Base-by-base conservation (phyloP, 2,329 filamentous ascomycete species). In the Teratosphaeria destructans region DNA sequence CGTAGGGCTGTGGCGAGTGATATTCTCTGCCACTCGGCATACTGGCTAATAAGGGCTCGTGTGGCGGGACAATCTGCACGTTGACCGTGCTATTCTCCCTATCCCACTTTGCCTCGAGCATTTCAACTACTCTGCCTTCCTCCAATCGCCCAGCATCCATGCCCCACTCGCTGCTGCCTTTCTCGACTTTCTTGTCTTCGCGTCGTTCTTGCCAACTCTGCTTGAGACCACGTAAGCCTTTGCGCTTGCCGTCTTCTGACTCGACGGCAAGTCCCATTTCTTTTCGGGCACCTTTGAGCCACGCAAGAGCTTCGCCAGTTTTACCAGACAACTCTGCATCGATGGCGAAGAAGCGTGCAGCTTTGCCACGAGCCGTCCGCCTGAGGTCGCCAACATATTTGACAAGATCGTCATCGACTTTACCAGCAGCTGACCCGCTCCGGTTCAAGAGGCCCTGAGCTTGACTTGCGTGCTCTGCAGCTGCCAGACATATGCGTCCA, bases 71-170 rank as follows among this genome's bases (percentile, higher is more conserved):
- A 1, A 79, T 59, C 71, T 96, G 90, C 0, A 90, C 87, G 61
- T 92, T 90, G 67, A 96, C 86, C 85, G 89, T 95, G 73, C 96
- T 90, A 70, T 99, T 99, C 74, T 91, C 85, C 76, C 91, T 94
- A 62, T 84, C 85, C 93, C 94, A 96, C 72, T 96, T 96, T 43
- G 80, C 81, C 67, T 95, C 84, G 37, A 99, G 77, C 85, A 94
- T 90, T 67, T 94, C 89, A 57, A 96, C 80, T 2, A 97, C 87
- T 59, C 91, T 81, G 1, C 81, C 85, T 75, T 99, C 94, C 72
- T 97, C 94, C 19, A 90, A 75, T 67, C 83, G 86, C 1, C 94
- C 93, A 0, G 87, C 93, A 74, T 96, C 92, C 54, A 86, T 79
- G 0, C 92, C 92, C 89, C 90, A 94, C 32, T 76, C 76, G 62